Evolutionary conservation across 2,329 filamentous ascomycete species (phyloP), one percentile per base, ranked within the genome.

Genomic region (Penicillium thymicola): DNA sequence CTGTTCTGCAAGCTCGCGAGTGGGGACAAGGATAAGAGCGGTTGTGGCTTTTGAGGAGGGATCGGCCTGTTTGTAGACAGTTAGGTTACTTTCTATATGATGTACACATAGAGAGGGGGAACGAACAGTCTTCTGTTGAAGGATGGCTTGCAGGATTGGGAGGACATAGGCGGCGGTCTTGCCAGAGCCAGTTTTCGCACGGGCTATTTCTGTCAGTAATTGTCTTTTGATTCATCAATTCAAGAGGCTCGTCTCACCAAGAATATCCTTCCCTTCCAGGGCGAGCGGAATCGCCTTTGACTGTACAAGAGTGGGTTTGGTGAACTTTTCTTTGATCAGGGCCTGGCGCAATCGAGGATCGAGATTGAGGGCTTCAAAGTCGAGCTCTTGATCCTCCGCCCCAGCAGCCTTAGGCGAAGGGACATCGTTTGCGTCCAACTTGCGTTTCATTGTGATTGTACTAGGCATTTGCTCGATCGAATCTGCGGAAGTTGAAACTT

Each of bases 81-180:
- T 25, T 50, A 21, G 14, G 1, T 13, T 25, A 7, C 4, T 27
- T 13, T 8, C 13, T 9, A 50, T 49, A n/a, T 21, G 4, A 28
- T 21, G n/a, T 32, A 25, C 5, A 11, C 4, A 13, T 23, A 18
- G 11, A 18, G 16, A 14, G 10, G 16, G 30, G 23, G 38, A 37
- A 68, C 72, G 55, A 73, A 87, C 85, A 66, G 82, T 76, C 76
- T 96, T 96, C 63, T 85, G 85, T 70, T 88, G 89, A 54, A 99
- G 78, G 59, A 96, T 89, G 36, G 85, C 84, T 65, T 96, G 89
- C 16, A 99, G 77, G n/a, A 96, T 82, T 1, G 94, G 94, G 41
- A 99, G 81, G 7, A 96, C 79, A 72, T 97, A 97, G 48, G 94
- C 93, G n/a, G 91, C 91, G 11, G 94, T 99, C 81, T 99, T 99